Base-by-base conservation (phyloP, 176 grass and related monocot genomes). In the Areca catechu region DNA sequence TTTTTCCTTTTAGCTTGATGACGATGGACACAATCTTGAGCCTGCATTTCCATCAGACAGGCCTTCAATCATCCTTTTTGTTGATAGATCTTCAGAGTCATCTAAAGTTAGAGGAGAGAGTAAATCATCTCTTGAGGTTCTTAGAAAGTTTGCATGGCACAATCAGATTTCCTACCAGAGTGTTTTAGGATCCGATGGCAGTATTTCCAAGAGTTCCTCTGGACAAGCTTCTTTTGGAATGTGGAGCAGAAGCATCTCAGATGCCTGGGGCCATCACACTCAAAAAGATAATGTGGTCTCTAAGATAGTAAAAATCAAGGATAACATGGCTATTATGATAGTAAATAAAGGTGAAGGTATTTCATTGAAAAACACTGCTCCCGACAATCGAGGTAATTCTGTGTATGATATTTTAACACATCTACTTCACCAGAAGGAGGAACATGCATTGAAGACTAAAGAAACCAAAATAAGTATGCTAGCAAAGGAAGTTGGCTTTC, bases 31-130 rank as follows among this genome's bases (percentile, higher is more conserved):
- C 67, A 64, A 74, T 64, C 56, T 54, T 16, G 78, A 82, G 58
- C 67, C 72, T 75, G 60, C 78, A 23, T 90, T 96, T 84, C 83
- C 92, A 62, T 63, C 78, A 64, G 75, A 77, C 43, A 90, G 65
- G 52, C 80, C 92, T 58, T 90, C 86, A 58, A 66, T 83, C 53
- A 22, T 96, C 78, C 83, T 96, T 66, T 96, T 96, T 74, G 70
- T 87, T 61, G 86, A 96, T 77, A 84, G 77, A 64, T 82, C 80
- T 68, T 83, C 86, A 10, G 67, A 88, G 34, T 87, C 71, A 50
- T 79, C 54, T 50, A 76, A 87, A 82, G 65, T 82, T 58, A 83
- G 80, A 80, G 86, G 77, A 77, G 77, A 85, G 75, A 96, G 92
- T 80, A 96, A 77, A 68, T 74, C 63, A 76, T 61, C 58, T 58